Evolutionary conservation across 768 basidiomycete genomes (phyloP).

Genomic region (Naematelia encephala): DNA sequence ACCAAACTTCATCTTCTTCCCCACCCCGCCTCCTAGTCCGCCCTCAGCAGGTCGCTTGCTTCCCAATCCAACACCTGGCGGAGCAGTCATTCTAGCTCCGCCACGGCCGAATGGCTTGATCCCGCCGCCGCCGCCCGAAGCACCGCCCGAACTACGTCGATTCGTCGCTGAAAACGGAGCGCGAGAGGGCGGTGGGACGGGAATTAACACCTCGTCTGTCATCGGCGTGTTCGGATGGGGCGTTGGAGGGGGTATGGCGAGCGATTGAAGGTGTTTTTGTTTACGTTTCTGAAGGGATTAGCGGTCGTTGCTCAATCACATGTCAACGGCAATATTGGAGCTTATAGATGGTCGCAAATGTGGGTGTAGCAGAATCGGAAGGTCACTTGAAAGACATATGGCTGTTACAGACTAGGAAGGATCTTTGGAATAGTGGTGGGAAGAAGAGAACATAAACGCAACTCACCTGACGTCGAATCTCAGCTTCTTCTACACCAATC

Average conservation of each 20-base stretch:
- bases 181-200: slow-evolving; percentile 19
- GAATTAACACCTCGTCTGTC: slow-evolving; percentile 4
- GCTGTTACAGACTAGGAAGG: too few relatives aligned
- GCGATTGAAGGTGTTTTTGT: slow-evolving; percentile 4
- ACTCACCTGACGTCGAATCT: slow-evolving; percentile 28
- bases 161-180: neutral
- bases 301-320: too few relatives aligned
- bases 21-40: neutral
- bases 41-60: neutral
- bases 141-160: neutral
- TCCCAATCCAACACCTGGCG: neutral
- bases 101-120: neutral
- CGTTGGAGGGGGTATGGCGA: neutral
- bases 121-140: neutral
- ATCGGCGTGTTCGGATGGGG: slow-evolving; percentile 22
- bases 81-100: neutral
- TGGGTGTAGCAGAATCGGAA: too few relatives aligned
- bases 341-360: too few relatives aligned
- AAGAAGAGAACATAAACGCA: neutral
- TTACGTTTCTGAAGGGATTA: slow-evolving; percentile 6
- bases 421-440: too few relatives aligned
- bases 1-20: neutral
- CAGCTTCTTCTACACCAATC: slow-evolving; percentile 30
- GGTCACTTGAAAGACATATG: too few relatives aligned
- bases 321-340: too few relatives aligned